Evolutionary conservation across 2,329 filamentous ascomycete genomes (phyloP), one percentile per base, ranked within the genome.

Genomic region (Cadophora sp.): DNA sequence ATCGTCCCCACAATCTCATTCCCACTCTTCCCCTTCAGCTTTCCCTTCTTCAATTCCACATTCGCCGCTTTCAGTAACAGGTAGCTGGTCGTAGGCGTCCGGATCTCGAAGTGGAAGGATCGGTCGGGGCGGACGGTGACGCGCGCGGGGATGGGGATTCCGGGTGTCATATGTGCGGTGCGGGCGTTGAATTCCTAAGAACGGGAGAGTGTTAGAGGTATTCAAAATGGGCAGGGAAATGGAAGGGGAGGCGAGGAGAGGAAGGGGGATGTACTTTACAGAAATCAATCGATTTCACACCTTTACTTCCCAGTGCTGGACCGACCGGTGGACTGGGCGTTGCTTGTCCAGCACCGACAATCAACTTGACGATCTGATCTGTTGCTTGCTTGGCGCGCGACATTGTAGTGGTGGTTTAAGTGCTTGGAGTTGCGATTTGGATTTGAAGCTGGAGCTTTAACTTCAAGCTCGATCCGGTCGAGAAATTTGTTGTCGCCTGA

Each of bases 201-300:
- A 63, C 2, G 40, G 40, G 40, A 43, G 16, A 43, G 40, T 6
- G 40, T 43, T 43, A 43, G 24, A 58, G 67, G 31, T 31, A 65
- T n/a, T 14, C 31, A 50, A 43, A 65, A 58, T 56, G 43, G 62
- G 22, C 14, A 9, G 46, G 58, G 65, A 43, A 64, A 8, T 66
- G 69, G 69, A 70, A 46, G 68, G 62, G 63, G 26, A 37, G 55
- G 59, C 48, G 37, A 31, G n/a, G 19, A 51, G 22, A 27, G 27
- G 31, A 65, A 43, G 62, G 29, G 34, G 16, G 22, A 65, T 78
- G 67, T 79, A 97, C 95, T 87, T 98, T 98, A 89, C 96, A 98
- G 80, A 98, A 99, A 82, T 99, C 96, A 91, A 99, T 99, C 68
- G 92, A 97, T 85, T 99, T 99, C 71, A 99, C 92, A 85, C 96